These are phyloP conservation scores for Xerocomellus amylosporus DNA, from an alignment of 768 basidiomycete genomes.

Conservation along the genomic window DNA sequence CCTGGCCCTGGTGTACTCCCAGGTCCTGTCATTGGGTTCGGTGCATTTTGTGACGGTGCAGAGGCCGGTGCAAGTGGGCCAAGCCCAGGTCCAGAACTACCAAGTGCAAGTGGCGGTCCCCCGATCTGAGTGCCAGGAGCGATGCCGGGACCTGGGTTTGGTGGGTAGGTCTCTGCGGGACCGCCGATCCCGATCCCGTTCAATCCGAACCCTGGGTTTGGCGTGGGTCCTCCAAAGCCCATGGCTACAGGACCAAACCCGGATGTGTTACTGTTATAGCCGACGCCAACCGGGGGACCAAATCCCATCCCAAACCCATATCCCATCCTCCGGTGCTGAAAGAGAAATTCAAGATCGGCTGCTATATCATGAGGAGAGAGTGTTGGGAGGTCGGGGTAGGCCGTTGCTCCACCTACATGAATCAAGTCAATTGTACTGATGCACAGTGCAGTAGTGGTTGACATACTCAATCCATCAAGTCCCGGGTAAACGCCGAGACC, in stretches of 20 bases:
- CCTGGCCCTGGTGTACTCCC: constrained; percentile 9
- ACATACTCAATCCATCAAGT: constrained; percentile 21
- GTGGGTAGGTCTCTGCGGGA: constrained; percentile 15
- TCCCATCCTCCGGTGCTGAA: constrained; percentile 38
- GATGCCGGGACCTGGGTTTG: constrained; percentile 14
- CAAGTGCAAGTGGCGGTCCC: constrained; percentile 2
- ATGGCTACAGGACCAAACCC: constrained; percentile 17
- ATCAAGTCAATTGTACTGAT: constrained; percentile 1
- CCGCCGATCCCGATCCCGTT: constrained; percentile 26
- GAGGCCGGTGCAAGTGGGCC: constrained; percentile 3
- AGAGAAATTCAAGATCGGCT: constrained; percentile 53
- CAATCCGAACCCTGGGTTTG: constrained; percentile 18
- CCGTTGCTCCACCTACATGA: constrained; percentile 43
- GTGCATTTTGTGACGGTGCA: constrained; percentile 11
- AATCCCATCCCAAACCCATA: constrained; percentile 27
- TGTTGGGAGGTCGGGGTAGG: constrained; percentile 34
- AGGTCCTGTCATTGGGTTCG: constrained; percentile 7
- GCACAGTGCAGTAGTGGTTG: constrained; percentile 2
- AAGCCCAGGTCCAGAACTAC: constrained; percentile 9
- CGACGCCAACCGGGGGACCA: constrained; percentile 20
- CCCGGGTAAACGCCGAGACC: constrained; percentile 18
- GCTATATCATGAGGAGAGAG: constrained; percentile 49
- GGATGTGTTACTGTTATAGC: constrained; percentile 15
- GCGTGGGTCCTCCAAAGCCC: constrained; percentile 16
- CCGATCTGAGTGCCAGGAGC: constrained; percentile 11